Conservation (phyloP, 2,329 filamentous ascomycete genomes). For the Venturia carpophila region DNA sequence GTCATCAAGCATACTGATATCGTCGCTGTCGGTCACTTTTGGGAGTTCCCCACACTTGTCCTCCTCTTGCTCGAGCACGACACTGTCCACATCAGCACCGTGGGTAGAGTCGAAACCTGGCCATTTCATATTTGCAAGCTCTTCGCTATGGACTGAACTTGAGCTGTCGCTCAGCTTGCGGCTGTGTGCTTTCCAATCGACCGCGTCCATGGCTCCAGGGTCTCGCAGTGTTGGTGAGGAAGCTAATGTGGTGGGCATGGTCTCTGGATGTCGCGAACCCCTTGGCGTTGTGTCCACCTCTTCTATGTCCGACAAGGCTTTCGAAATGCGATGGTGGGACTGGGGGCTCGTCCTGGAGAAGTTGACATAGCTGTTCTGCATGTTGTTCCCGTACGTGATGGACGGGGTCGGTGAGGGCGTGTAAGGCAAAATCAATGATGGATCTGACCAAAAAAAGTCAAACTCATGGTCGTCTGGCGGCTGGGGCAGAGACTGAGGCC, state of each 20-base stretch:
- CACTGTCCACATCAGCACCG: conserved; percentile 16
- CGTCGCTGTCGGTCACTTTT: conserved; percentile 21
- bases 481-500: no score
- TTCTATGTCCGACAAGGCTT: conserved; percentile 5
- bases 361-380: conserved; percentile 8
- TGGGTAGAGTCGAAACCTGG: conserved; percentile 29
- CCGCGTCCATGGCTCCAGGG: conserved; percentile 14
- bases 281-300: conserved; percentile 17
- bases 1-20: conserved; percentile 17
- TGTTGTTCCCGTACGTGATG: conserved; percentile 19
- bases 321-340: background rate
- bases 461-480: no score
- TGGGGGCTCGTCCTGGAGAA: background rate
- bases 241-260: conserved; percentile 22
- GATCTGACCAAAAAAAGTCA: no score
- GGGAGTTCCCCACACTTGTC: conserved; percentile 27
- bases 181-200: conserved; percentile 5
- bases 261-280: background rate
- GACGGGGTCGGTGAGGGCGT: conserved; percentile 37
- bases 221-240: conserved; percentile 30
- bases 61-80: conserved; percentile 25
- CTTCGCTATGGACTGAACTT: conserved; percentile 39
- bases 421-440: conserved; percentile 36
- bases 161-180: conserved; percentile 19
- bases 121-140: conserved; percentile 36